A percentile compares a stretch with the other conserved stretches of the same genome.
phyloP scores from a whole-genome alignment of 345 rosid species.

The Eucalyptus curtisii region DNA sequence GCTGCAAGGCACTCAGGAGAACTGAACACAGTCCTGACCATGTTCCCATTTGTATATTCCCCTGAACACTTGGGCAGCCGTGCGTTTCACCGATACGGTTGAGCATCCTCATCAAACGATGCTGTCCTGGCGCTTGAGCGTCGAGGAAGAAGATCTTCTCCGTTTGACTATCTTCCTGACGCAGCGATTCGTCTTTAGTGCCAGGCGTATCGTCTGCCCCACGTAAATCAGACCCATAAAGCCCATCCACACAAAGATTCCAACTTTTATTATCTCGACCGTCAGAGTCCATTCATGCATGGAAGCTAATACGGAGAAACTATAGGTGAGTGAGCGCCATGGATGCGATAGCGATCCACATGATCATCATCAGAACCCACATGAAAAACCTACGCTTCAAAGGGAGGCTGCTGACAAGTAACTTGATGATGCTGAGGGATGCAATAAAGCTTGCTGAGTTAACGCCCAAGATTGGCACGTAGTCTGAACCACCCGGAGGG shows the following conservation, averaged over 20 bases:
- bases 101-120: neutral
- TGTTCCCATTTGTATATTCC: neutral
- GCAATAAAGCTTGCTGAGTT: neutral
- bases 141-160: neutral
- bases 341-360: neutral
- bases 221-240: neutral
- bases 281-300: too few relatives aligned
- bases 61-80: neutral
- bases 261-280: too few relatives aligned
- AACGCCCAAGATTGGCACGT: too few relatives aligned
- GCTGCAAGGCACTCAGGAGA: neutral
- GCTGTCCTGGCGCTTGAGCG: neutral
- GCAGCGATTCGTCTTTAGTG: neutral
- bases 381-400: neutral
- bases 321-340: neutral
- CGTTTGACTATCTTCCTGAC: neutral
- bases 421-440: neutral
- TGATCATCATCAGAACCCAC: neutral
- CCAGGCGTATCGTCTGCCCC: neutral
- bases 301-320: neutral
- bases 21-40: neutral
- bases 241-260: neutral
- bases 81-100: neutral
- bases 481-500: neutral
- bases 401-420: neutral